Percentiles rank a stretch among this genome's conserved stretches.
Conservation (phyloP, 768 basidiomycete species). For the Naganishia kalamii region DNA sequence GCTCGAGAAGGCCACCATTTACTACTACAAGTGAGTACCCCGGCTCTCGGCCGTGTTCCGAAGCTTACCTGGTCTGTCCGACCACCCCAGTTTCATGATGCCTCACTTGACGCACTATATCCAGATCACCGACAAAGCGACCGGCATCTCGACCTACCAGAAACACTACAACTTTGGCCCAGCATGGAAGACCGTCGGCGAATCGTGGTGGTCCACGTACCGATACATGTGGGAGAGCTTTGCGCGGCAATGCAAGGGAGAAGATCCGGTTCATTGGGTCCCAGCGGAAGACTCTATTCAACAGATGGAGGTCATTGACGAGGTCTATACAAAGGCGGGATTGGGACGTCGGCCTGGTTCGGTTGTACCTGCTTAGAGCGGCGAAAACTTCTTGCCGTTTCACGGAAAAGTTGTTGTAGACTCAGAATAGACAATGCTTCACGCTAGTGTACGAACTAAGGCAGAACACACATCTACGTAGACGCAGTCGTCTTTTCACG, state of each 20-base stretch:
- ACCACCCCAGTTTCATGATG: slow-evolving; percentile 17
- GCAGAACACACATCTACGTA: too few relatives aligned
- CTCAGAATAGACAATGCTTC: too few relatives aligned
- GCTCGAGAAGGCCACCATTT: slow-evolving; percentile 19
- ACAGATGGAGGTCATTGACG: slow-evolving; percentile 18
- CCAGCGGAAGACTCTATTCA: slow-evolving; percentile 5
- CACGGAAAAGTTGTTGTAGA: too few relatives aligned
- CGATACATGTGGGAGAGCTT: slow-evolving; percentile 8
- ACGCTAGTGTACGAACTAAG: too few relatives aligned
- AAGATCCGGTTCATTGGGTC: slow-evolving; percentile 16
- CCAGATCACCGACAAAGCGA: slow-evolving; percentile 17
- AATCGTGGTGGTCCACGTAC: slow-evolving; percentile 17
- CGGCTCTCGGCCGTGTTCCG: too few relatives aligned
- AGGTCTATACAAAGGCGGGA: slow-evolving; percentile 11
- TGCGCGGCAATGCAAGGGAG: neutral
- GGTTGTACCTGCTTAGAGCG: neutral
- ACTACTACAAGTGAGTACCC: slow-evolving; percentile 22
- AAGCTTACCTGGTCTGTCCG: neutral
- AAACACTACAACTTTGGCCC: slow-evolving; percentile 19
- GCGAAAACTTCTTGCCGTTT: too few relatives aligned
- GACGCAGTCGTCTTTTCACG: too few relatives aligned
- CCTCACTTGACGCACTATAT: slow-evolving; percentile 21
- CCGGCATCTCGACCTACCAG: slow-evolving; percentile 13
- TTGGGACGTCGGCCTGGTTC: neutral
- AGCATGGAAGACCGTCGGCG: slow-evolving; percentile 3